A percentile compares a stretch with the other conserved stretches of the same genome.
Conservation (phyloP, 129 eudicot genomes). For the Rutidosis leptorrhynchoides region DNA sequence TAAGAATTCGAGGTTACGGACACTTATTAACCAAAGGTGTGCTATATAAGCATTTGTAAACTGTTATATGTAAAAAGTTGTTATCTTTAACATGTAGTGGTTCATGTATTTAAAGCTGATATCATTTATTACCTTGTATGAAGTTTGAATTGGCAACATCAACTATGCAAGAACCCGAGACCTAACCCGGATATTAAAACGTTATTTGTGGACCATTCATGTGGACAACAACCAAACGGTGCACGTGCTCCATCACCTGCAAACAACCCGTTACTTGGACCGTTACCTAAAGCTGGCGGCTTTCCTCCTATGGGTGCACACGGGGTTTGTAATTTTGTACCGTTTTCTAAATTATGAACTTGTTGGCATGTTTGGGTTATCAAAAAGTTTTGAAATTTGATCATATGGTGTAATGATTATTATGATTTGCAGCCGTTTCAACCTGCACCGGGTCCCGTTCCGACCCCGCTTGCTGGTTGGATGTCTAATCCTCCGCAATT, state of each 20-base stretch:
- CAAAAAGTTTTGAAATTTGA: neutral
- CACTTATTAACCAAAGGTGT: constrained; percentile 94
- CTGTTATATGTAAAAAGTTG: neutral
- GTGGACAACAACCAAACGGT: constrained; percentile 93
- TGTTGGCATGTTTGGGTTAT: neutral
- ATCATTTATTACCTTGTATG: constrained; percentile 20
- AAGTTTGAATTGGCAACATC: constrained; percentile 98
- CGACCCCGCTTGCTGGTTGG: constrained; percentile 92
- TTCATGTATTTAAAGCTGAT: neutral
- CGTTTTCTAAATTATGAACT: neutral
- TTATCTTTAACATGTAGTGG: neutral
- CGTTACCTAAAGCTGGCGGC: constrained; percentile 86
- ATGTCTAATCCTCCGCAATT: constrained; percentile 84
- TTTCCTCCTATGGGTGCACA: constrained; percentile 94
- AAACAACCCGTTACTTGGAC: constrained; percentile 77
- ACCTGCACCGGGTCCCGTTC: constrained; percentile 66
- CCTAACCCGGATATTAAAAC: constrained; percentile 97
- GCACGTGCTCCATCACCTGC: constrained; percentile 96
- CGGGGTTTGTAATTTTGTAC: constrained; percentile 51
- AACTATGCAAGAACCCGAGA: constrained; percentile 90
- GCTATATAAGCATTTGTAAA: neutral
- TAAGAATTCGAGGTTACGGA: constrained; percentile 79
- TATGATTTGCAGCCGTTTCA: constrained; percentile 73
- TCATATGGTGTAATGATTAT: constrained; percentile 2
- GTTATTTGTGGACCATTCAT: constrained; percentile 85